A percentile compares a stretch with the other conserved stretches of the same genome.
phyloP scores from a whole-genome alignment of 2,329 filamentous ascomycete species.

The Chrysoporthe austroafricana region DNA sequence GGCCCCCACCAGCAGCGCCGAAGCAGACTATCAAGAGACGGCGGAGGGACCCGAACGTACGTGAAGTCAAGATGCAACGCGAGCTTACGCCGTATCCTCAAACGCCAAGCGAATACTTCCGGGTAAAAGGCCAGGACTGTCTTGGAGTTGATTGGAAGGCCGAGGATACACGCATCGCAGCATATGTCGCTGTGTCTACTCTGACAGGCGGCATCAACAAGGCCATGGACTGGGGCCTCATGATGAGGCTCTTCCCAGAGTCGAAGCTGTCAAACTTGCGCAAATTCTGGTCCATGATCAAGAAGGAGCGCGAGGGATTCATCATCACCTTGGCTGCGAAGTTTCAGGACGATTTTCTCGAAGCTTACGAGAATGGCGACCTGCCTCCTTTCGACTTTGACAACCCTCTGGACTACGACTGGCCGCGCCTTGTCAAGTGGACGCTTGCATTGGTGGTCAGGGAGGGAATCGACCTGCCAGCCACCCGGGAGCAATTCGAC shows the following conservation, averaged over 20 bases:
- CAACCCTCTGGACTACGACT: slow-evolving; percentile 68
- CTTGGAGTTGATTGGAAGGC: slow-evolving; percentile 47
- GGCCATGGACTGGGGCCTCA: slow-evolving; percentile 63
- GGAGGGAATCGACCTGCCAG: slow-evolving; percentile 53
- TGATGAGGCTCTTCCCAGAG: slow-evolving; percentile 59
- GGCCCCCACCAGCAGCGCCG: slow-evolving; percentile 2
- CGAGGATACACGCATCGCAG: slow-evolving; percentile 54
- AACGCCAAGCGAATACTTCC: slow-evolving; percentile 40
- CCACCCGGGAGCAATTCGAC: slow-evolving; percentile 46
- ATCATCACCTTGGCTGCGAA: slow-evolving; percentile 62
- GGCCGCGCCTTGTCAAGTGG: slow-evolving; percentile 70
- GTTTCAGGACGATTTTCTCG: slow-evolving; percentile 68
- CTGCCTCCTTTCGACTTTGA: slow-evolving; percentile 67
- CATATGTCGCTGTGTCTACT: slow-evolving; percentile 61
- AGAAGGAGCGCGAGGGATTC: slow-evolving; percentile 54
- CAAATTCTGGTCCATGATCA: slow-evolving; percentile 58
- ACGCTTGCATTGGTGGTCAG: slow-evolving; percentile 56
- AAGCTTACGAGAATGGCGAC: slow-evolving; percentile 66
- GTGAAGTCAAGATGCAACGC: slow-evolving; percentile 38
- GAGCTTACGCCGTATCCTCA: slow-evolving; percentile 40
- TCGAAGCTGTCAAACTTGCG: slow-evolving; percentile 55
- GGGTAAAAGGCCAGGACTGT: slow-evolving; percentile 36
- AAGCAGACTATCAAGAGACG: slow-evolving; percentile 28
- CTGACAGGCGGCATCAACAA: slow-evolving; percentile 64
- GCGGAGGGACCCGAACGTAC: slow-evolving; percentile 27